phyloP scores from a whole-genome alignment of 148 eudicot genomes.

The Vaccinium myrtillus region DNA sequence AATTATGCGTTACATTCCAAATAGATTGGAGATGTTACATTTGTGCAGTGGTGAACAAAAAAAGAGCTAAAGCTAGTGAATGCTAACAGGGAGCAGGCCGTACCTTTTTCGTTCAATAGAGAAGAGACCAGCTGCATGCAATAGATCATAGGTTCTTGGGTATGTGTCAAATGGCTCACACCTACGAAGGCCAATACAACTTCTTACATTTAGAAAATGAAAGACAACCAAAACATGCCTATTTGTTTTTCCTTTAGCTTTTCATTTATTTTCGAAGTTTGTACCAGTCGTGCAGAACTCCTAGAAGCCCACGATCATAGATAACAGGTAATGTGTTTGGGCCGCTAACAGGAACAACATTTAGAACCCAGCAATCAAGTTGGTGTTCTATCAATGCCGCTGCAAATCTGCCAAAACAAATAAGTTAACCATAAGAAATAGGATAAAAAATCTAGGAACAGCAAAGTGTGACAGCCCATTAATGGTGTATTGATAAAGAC shows the following conservation, averaged over 20 bases:
- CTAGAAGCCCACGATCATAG: slow-evolving; percentile 93
- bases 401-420: slow-evolving; percentile 67
- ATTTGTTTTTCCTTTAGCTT: background rate
- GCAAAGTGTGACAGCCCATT: background rate
- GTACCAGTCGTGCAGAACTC: slow-evolving; percentile 98
- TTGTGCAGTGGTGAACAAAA: background rate
- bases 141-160: slow-evolving; percentile 92
- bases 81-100: background rate
- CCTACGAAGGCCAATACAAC: slow-evolving; percentile 41
- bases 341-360: slow-evolving; percentile 93
- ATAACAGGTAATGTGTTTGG: slow-evolving; percentile 91
- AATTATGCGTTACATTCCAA: background rate
- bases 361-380: slow-evolving; percentile 89
- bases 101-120: slow-evolving; percentile 80
- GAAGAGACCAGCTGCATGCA: slow-evolving; percentile 95
- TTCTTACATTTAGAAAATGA: background rate
- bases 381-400: slow-evolving; percentile 60
- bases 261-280: background rate
- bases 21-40: background rate
- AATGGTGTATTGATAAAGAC: background rate
- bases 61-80: background rate
- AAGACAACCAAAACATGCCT: background rate
- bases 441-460: background rate
- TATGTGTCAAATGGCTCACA: slow-evolving; percentile 99
- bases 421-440: background rate